Percentiles rank a stretch among this genome's conserved stretches.
Conservation (phyloP, 306 rosid genomes). For the Gastrolobium villosum region DNA sequence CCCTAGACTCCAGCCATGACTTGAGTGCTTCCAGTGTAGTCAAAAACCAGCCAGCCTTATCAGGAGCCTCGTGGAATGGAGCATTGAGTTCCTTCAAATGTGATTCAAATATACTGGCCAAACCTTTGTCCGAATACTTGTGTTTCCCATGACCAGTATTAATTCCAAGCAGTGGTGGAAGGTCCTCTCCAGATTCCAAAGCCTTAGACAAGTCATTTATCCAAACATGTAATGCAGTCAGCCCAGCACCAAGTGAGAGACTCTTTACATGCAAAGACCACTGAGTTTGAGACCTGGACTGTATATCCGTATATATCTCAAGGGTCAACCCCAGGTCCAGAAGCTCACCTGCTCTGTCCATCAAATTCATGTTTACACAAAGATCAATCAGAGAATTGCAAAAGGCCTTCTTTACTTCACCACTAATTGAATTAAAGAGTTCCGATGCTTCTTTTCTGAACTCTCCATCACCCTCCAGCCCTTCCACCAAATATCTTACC, state of each 20-base stretch:
- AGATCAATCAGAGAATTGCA: constrained; percentile 96
- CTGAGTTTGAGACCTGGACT: constrained; percentile 81
- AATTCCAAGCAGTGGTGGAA: constrained; percentile 89
- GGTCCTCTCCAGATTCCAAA: constrained; percentile 79
- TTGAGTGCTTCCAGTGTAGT: constrained; percentile 77
- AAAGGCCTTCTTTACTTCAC: constrained; percentile 82
- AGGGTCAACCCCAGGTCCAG: constrained; percentile 80
- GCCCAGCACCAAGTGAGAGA: constrained; percentile 93
- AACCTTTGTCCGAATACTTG: constrained; percentile 84
- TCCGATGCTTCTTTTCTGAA: constrained; percentile 74
- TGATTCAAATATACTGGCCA: constrained; percentile 75
- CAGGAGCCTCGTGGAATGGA: constrained; percentile 94
- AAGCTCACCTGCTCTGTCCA: constrained; percentile 81
- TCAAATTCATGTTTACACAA: constrained; percentile 74
- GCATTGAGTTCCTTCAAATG: constrained; percentile 85
- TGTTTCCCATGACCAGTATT: constrained; percentile 95
- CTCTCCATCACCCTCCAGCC: constrained; percentile 54
- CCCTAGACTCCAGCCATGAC: constrained; percentile 86
- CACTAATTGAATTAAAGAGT: constrained; percentile 61
- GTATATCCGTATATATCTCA: constrained; percentile 75
- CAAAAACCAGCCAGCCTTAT: constrained; percentile 97
- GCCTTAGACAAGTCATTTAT: constrained; percentile 77
- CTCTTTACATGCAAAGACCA: constrained; percentile 94
- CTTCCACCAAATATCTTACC: constrained; percentile 73
- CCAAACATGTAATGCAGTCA: constrained; percentile 92